A percentile compares a stretch with the other conserved stretches of the same genome.
These are phyloP conservation scores for Penicillium samsonianum DNA, from an alignment of 495 filamentous ascomycete species.

Conservation along the genomic window DNA sequence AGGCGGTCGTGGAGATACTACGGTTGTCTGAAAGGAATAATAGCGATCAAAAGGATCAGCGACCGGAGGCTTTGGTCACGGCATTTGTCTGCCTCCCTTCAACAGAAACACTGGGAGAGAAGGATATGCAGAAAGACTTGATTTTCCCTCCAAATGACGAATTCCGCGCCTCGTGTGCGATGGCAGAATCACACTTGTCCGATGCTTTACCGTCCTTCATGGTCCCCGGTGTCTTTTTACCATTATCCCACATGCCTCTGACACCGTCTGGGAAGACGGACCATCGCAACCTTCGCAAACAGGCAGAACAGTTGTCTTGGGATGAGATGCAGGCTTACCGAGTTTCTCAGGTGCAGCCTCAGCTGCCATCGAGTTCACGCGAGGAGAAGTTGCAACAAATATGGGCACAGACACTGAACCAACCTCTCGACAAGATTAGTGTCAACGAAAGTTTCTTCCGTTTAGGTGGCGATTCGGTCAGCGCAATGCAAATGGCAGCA, in stretches of 20 bases:
- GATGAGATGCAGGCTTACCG: conserved; percentile 12
- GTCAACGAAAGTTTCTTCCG: conserved; percentile 28
- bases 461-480: conserved; percentile 27
- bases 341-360: background rate
- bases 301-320: conserved; percentile 5
- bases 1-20: background rate
- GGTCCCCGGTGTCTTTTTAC: conserved; percentile 9
- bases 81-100: conserved; percentile 35
- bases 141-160: no score
- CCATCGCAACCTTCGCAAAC: background rate
- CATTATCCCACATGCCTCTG: conserved; percentile 9
- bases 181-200: background rate
- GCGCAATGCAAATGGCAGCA: conserved; percentile 22
- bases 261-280: conserved; percentile 27
- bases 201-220: conserved; percentile 14
- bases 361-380: conserved; percentile 10
- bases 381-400: conserved; percentile 29
- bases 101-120: conserved; percentile 1
- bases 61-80: background rate
- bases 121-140: no score
- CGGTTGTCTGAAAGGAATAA: background rate
- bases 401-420: conserved; percentile 27
- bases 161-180: background rate
- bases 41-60: background rate
- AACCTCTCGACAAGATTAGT: conserved; percentile 28